Evolutionary conservation across 2,329 filamentous ascomycete genomes (phyloP).

Genomic region (Penicillium decumbens): DNA sequence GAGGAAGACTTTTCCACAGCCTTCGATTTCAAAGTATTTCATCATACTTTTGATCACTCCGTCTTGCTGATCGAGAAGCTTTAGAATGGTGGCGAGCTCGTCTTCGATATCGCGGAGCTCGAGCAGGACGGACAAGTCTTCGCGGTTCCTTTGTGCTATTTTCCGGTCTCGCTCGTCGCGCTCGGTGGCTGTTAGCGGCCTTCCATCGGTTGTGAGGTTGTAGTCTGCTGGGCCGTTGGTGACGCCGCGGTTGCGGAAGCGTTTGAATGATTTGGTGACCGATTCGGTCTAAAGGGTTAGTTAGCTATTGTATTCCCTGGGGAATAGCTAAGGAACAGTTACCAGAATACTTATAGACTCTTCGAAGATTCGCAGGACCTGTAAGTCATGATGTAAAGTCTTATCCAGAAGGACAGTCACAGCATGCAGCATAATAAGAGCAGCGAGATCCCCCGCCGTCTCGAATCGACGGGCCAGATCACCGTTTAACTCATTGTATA

Average conservation of each 20-base stretch:
- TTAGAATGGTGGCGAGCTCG: conserved; percentile 55
- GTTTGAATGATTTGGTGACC: conserved; percentile 59
- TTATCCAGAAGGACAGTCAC: conserved; percentile 59
- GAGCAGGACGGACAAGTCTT: conserved; percentile 59
- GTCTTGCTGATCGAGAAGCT: conserved; percentile 56
- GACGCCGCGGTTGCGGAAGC: conserved; percentile 57
- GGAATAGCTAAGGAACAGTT: conserved; percentile 9
- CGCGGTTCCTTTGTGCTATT: conserved; percentile 55
- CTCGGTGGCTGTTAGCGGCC: conserved; percentile 30
- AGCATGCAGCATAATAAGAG: conserved; percentile 58
- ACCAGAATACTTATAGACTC: conserved; percentile 62
- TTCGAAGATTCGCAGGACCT: conserved; percentile 62
- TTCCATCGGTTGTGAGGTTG: conserved; percentile 28
- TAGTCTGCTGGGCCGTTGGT: conserved; percentile 38
- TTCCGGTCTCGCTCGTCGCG: conserved; percentile 45
- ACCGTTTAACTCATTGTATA: conserved; percentile 63
- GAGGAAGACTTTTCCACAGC: conserved; percentile 50
- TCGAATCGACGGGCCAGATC: conserved; percentile 60
- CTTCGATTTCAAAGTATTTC: conserved; percentile 29
- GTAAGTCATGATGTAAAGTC: conserved; percentile 57
- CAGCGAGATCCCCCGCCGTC: conserved; percentile 59
- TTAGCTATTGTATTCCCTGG: neutral
- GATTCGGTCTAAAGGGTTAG: conserved; percentile 51
- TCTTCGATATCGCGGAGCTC: conserved; percentile 63
- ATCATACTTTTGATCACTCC: conserved; percentile 44